phyloP scores from a whole-genome alignment of 2,329 filamentous ascomycete genomes.

The Alternaria sp. region DNA sequence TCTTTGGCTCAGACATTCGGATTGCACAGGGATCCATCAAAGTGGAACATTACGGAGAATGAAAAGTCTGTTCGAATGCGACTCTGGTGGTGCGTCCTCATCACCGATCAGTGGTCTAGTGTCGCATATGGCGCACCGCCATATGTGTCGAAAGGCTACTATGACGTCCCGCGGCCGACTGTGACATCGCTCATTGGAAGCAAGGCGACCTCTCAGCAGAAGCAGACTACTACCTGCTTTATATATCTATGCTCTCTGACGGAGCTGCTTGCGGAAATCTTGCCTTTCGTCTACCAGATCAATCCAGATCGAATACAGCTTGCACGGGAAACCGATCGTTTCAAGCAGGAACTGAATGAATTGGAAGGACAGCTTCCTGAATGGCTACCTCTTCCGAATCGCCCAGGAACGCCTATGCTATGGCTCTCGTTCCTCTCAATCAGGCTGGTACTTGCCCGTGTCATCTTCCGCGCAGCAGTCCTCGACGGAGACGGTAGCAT shows the following conservation, averaged over 20 bases:
- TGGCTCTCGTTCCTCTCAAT: conserved; percentile 54
- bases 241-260: conserved; percentile 62
- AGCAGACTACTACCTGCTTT: conserved; percentile 60
- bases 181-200: conserved; percentile 51
- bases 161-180: conserved; percentile 64
- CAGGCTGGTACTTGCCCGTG: conserved; percentile 50
- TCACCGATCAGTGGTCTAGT: conserved; percentile 66
- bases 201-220: conserved; percentile 50
- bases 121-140: conserved; percentile 65
- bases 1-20: conserved; percentile 65
- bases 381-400: conserved; percentile 40
- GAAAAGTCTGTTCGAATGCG: conserved; percentile 63
- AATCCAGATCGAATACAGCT: conserved; percentile 38
- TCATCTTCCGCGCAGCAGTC: conserved; percentile 45
- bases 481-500: conserved; percentile 33
- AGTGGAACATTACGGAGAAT: conserved; percentile 60
- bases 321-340: conserved; percentile 38
- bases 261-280: conserved; percentile 51
- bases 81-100: conserved; percentile 65
- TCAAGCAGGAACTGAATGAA: conserved; percentile 45
- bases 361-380: conserved; percentile 47
- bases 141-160: conserved; percentile 61
- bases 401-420: conserved; percentile 48
- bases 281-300: conserved; percentile 51
- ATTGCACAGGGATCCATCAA: conserved; percentile 62